These are phyloP conservation scores for Persicaria maculosa DNA, from an alignment of 148 eudicot species.

Conservation along the genomic window DNA sequence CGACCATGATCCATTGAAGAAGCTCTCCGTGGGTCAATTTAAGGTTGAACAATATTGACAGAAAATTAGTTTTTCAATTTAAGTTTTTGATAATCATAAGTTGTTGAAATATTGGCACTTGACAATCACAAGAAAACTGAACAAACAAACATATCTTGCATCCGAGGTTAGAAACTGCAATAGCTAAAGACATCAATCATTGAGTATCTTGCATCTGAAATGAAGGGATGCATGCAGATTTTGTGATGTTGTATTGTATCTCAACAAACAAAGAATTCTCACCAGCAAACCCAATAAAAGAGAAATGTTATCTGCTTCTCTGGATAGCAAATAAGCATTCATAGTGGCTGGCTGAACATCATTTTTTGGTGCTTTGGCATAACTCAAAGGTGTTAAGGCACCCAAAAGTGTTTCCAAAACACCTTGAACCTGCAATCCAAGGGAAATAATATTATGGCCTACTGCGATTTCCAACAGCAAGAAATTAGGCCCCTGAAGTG, in stretches of 20 bases:
- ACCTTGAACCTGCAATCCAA: conserved; percentile 68
- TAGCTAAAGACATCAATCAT: too few species aligned
- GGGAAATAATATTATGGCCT: background rate
- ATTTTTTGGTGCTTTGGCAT: conserved; percentile 47
- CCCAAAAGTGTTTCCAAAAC: conserved; percentile 90
- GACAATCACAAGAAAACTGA: too few species aligned
- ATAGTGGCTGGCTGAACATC: conserved; percentile 83
- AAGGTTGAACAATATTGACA: too few species aligned
- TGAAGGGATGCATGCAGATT: background rate
- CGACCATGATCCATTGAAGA: too few species aligned
- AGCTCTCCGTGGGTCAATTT: too few species aligned
- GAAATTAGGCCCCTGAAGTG: background rate
- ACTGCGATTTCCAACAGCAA: background rate
- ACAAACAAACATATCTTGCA: too few species aligned
- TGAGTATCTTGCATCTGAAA: too few species aligned
- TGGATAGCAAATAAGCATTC: conserved; percentile 86
- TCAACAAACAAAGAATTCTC: conserved; percentile 21
- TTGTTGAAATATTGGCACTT: too few species aligned
- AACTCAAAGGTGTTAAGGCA: conserved; percentile 82
- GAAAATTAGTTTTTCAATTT: too few species aligned
- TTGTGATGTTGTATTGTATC: background rate
- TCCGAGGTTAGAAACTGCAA: too few species aligned
- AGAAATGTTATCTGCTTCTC: conserved; percentile 84
- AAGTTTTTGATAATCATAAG: too few species aligned
- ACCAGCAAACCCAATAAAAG: conserved; percentile 88